Percentiles rank a stretch among this genome's conserved stretches.
phyloP scores from a whole-genome alignment of 176 grass and related monocot genomes.

The Phragmites australis region DNA sequence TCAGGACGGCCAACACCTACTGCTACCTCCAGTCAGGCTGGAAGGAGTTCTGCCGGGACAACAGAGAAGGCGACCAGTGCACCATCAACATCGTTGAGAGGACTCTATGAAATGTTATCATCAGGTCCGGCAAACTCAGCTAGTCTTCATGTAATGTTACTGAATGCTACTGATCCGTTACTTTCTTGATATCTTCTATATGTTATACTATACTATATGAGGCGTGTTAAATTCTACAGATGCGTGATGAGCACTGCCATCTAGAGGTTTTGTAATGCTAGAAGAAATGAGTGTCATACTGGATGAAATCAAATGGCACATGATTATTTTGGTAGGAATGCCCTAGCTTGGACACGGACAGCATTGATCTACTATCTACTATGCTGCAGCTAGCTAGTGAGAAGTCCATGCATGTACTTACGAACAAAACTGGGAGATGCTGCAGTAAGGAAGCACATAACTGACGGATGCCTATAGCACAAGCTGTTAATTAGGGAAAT shows the following conservation, averaged over 20 bases:
- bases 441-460: neutral
- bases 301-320: neutral
- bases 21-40: neutral
- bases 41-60: neutral
- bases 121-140: neutral
- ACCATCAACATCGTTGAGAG: neutral
- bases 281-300: neutral
- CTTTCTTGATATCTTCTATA: neutral
- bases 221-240: neutral
- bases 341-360: neutral
- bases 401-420: neutral
- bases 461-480: neutral
- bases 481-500: neutral
- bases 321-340: constrained; percentile 12
- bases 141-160: neutral
- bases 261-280: neutral
- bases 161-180: neutral
- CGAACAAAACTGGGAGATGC: neutral
- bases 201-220: too few relatives aligned
- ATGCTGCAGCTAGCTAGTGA: constrained; percentile 14
- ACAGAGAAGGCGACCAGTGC: neutral
- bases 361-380: neutral
- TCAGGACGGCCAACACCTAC: neutral
- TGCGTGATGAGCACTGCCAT: neutral
- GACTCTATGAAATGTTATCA: neutral